Percentiles rank a stretch among this genome's conserved stretches.
Evolutionary conservation across 768 basidiomycete genomes (phyloP).

Genomic region (Rhizopogon vesiculosus): DNA sequence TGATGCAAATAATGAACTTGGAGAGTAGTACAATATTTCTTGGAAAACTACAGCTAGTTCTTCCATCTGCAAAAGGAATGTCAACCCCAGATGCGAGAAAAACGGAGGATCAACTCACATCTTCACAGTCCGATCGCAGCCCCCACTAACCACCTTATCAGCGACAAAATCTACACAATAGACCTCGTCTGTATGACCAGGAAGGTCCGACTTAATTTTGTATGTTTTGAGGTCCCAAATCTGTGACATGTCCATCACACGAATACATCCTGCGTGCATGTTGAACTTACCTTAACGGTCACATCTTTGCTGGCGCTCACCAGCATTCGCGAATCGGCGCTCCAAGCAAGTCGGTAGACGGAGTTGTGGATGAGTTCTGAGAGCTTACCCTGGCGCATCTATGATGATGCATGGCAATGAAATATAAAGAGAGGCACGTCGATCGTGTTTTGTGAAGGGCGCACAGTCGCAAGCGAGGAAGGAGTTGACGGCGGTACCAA

Average conservation of each 20-base stretch:
- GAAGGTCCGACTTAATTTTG: constrained; percentile 91
- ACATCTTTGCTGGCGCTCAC: constrained; percentile 95
- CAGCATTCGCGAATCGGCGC: constrained; percentile 86
- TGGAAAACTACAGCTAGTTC: constrained; percentile 12
- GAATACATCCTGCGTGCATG: background rate
- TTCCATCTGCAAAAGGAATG: constrained; percentile 19
- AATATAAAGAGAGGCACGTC: too few relatives aligned
- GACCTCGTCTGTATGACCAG: constrained; percentile 96
- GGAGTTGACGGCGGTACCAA: too few relatives aligned
- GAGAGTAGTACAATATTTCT: too few relatives aligned
- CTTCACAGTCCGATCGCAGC: constrained; percentile 85
- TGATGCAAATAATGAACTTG: too few relatives aligned
- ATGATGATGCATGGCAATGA: too few relatives aligned
- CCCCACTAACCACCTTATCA: constrained; percentile 99
- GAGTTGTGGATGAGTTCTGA: too few relatives aligned
- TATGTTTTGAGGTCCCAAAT: constrained; percentile 97
- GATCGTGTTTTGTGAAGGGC: too few relatives aligned
- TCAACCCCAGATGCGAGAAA: background rate
- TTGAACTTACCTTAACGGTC: constrained; percentile 76
- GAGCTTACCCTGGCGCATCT: too few relatives aligned
- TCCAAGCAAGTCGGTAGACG: constrained; percentile 95
- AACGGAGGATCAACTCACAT: constrained; percentile 54
- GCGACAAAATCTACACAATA: constrained; percentile 99
- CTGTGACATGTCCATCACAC: constrained; percentile 33
- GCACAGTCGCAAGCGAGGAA: too few relatives aligned